Percentiles rank a stretch among this genome's conserved stretches.
phyloP scores from a whole-genome alignment of 192 early-diverging fungal genomes.

The Coemansia erecta region DNA sequence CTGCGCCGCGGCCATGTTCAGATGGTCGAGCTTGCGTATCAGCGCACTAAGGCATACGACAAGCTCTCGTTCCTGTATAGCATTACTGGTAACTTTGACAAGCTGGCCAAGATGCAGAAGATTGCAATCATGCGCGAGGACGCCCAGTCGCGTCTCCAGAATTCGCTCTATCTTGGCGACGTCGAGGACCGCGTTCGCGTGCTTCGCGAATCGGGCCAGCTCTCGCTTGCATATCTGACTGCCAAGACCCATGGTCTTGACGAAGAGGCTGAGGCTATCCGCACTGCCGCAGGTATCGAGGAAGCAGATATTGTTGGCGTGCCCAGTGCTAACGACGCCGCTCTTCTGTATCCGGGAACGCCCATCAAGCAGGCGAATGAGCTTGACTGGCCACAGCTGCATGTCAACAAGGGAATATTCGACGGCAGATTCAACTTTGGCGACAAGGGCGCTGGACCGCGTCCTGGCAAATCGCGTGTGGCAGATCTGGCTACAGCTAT shows the following conservation, averaged over 20 bases:
- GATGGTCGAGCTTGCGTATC: slow-evolving; percentile 88
- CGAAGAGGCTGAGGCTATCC: slow-evolving; percentile 82
- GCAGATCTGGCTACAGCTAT: slow-evolving; percentile 61
- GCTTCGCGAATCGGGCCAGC: slow-evolving; percentile 84
- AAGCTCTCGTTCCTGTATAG: slow-evolving; percentile 94
- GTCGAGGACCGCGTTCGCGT: slow-evolving; percentile 85
- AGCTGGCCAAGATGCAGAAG: slow-evolving; percentile 92
- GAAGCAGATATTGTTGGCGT: slow-evolving; percentile 55
- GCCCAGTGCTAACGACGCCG: slow-evolving; percentile 32
- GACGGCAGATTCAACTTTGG: slow-evolving; percentile 68
- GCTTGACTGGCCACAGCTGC: slow-evolving; percentile 90
- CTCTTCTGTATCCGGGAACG: slow-evolving; percentile 65
- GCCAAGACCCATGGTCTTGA: slow-evolving; percentile 86
- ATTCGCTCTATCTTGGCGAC: slow-evolving; percentile 87
- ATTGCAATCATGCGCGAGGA: slow-evolving; percentile 86
- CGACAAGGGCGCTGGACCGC: slow-evolving; percentile 46
- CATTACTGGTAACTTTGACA: slow-evolving; percentile 87
- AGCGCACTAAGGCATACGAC: slow-evolving; percentile 89
- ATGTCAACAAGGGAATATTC: slow-evolving; percentile 82
- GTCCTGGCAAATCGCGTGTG: slow-evolving; percentile 46
- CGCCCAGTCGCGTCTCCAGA: slow-evolving; percentile 88
- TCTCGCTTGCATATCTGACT: slow-evolving; percentile 87
- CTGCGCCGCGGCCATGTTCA: slow-evolving; percentile 81
- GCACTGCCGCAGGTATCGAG: slow-evolving; percentile 68
- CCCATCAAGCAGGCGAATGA: slow-evolving; percentile 74